phyloP scores from a whole-genome alignment of 768 basidiomycete species.

The Leccinum olivaceopallidum region DNA sequence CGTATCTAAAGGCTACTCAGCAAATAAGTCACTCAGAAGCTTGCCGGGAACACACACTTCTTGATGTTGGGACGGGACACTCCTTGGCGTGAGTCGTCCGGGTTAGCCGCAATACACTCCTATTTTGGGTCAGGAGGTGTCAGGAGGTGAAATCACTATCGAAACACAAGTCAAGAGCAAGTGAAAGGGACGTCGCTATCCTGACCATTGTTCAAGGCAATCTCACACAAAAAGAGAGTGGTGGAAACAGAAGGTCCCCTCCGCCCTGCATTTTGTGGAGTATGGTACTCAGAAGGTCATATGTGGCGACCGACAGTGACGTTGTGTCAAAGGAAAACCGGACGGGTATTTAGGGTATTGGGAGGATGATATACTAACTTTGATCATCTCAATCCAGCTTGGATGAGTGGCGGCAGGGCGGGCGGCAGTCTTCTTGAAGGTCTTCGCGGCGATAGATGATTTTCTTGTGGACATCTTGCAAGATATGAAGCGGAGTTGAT shows the following conservation, averaged over 20 bases:
- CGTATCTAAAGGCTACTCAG: constrained; percentile 53
- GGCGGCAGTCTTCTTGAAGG: constrained; percentile 34
- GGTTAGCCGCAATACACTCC: constrained; percentile 79
- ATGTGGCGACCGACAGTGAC: constrained; percentile 9
- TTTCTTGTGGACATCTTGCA: constrained; percentile 44
- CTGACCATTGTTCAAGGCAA: constrained; percentile 13
- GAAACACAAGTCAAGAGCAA: constrained; percentile 12
- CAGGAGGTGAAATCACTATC: constrained; percentile 19
- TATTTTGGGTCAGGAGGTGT: constrained; percentile 36
- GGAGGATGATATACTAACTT: constrained; percentile 45
- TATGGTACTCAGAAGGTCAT: constrained; percentile 9
- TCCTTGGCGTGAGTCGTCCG: constrained; percentile 77
- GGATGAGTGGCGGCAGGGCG: constrained; percentile 40
- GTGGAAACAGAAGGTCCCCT: constrained; percentile 31
- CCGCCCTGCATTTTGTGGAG: constrained; percentile 40
- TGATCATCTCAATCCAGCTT: constrained; percentile 80
- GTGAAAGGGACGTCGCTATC: constrained; percentile 2
- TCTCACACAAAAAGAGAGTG: constrained; percentile 10
- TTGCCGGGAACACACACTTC: constrained; percentile 57
- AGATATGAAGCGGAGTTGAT: constrained; percentile 13
- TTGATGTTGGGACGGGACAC: constrained; percentile 93
- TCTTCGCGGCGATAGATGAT: constrained; percentile 45
- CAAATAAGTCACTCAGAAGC: constrained; percentile 13
- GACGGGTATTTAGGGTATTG: constrained; percentile 12
- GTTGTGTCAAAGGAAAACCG: constrained; percentile 10